A percentile compares a stretch with the other conserved stretches of the same genome.
Conservation (phyloP, 768 basidiomycete genomes). For the Cystobasidium ongulense region DNA sequence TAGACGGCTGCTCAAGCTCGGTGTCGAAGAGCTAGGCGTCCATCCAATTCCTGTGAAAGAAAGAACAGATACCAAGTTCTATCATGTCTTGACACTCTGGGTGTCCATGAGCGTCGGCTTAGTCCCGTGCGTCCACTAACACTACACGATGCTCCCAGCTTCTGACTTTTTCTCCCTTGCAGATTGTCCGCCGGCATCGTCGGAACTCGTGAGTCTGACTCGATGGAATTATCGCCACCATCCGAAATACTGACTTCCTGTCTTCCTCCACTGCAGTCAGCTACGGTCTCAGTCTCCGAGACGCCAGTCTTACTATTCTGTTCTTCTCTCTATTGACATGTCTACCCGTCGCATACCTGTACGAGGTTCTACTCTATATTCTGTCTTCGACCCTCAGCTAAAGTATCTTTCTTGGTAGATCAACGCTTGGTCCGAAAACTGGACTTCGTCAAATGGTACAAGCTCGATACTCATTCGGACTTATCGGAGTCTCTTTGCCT, state of each 20-base stretch:
- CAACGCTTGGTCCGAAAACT: constrained; percentile 46
- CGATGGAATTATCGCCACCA: neutral
- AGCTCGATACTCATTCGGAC: constrained; percentile 49
- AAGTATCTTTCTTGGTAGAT: constrained; percentile 39
- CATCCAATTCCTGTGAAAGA: constrained; percentile 14
- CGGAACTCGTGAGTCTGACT: neutral
- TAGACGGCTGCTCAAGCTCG: constrained; percentile 15
- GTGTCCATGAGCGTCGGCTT: constrained; percentile 4
- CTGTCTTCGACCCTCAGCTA: constrained; percentile 5
- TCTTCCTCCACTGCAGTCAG: neutral
- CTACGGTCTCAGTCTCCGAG: constrained; percentile 46
- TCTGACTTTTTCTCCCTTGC: neutral
- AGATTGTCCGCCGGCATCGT: constrained; percentile 19
- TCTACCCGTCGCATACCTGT: constrained; percentile 6
- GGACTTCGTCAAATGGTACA: constrained; percentile 50
- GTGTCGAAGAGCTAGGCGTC: constrained; percentile 11
- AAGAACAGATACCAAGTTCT: constrained; percentile 12
- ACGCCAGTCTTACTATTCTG: constrained; percentile 47
- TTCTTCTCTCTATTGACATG: constrained; percentile 47
- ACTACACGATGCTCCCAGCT: neutral
- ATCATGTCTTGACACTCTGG: constrained; percentile 1
- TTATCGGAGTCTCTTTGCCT: constrained; percentile 41
- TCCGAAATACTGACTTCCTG: neutral
- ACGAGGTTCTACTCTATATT: constrained; percentile 31
- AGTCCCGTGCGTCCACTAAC: neutral